Percentiles rank a stretch among this genome's conserved stretches.
Conservation (phyloP, 345 rosid genomes). For the Eucalyptus cloeziana region DNA sequence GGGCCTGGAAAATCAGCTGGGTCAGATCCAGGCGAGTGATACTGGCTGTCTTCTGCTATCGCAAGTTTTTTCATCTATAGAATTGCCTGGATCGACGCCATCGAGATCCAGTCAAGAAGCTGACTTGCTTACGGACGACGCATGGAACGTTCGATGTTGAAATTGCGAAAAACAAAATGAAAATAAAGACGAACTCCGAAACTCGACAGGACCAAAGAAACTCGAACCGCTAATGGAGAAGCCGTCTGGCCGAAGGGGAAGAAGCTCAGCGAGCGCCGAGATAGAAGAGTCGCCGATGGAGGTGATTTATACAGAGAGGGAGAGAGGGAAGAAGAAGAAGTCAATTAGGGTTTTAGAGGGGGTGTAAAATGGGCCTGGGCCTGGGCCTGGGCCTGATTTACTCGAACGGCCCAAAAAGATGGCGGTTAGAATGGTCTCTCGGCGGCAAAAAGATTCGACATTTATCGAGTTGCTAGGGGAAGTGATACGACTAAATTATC, state of each 20-base stretch:
- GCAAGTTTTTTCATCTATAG: not conserved
- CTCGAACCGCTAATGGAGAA: not conserved
- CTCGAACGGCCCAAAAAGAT: not conserved
- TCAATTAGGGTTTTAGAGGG: not conserved
- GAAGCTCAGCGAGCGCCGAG: not conserved
- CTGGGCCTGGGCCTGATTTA: not conserved
- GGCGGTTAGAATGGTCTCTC: not conserved
- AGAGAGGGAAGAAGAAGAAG: not conserved
- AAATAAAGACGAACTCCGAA: not conserved
- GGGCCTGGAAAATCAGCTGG: conserved; percentile 1
- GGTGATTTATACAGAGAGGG: not conserved
- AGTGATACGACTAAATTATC: not conserved
- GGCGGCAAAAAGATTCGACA: not conserved
- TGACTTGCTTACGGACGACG: not conserved
- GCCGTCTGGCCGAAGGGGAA: not conserved
- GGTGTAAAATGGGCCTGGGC: not conserved
- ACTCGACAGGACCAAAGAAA: not conserved
- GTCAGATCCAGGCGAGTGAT: conserved; percentile 11
- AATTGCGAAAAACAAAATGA: not conserved
- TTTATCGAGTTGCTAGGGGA: not conserved
- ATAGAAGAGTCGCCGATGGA: not conserved
- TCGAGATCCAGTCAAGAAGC: conserved; percentile 2
- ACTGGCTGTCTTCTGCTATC: not conserved
- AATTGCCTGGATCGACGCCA: not conserved
- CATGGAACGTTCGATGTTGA: too few relatives aligned